These are phyloP conservation scores for Kodamaea fungicola DNA, from an alignment of 1,139 yeast species.

Conservation along the genomic window DNA sequence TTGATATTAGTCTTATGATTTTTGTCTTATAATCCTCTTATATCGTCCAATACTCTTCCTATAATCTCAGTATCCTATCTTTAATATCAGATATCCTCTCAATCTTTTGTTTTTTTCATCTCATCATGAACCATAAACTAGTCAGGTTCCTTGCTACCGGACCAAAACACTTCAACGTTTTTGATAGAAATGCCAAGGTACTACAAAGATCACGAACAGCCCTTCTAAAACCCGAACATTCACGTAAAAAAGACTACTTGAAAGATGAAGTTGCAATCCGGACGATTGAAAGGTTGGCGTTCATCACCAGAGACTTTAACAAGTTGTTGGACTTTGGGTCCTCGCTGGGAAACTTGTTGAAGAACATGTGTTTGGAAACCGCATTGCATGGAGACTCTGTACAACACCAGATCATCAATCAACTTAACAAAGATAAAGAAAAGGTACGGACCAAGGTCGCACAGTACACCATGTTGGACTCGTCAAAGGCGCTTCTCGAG, in stretches of 20 bases:
- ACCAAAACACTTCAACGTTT: slow-evolving; percentile 48
- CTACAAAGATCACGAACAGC: slow-evolving; percentile 57
- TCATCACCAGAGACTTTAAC: slow-evolving; percentile 62
- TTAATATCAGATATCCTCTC: too few species aligned
- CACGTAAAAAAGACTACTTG: slow-evolving; percentile 68
- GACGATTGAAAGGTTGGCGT: slow-evolving; percentile 72
- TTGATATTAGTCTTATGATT: too few species aligned
- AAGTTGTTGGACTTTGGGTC: slow-evolving; percentile 70
- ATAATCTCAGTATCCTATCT: too few species aligned
- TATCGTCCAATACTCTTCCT: too few species aligned
- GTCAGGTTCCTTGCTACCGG: slow-evolving; percentile 23
- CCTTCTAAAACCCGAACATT: slow-evolving; percentile 37
- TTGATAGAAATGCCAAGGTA: slow-evolving; percentile 60
- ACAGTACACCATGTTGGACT: slow-evolving; percentile 65
- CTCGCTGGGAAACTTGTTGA: slow-evolving; percentile 60
- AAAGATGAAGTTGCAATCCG: slow-evolving; percentile 72
- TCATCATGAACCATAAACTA: not conserved
- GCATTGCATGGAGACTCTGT: slow-evolving; percentile 28
- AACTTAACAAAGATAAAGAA: slow-evolving; percentile 51
- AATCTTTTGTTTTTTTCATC: too few species aligned
- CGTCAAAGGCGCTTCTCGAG: slow-evolving; percentile 50
- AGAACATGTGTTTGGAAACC: slow-evolving; percentile 33
- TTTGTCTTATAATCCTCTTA: too few species aligned
- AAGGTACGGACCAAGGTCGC: slow-evolving; percentile 51
- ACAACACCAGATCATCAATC: slow-evolving; percentile 27